Evolutionary conservation across 1,139 yeast genomes (phyloP), one percentile per base, ranked within the genome.

Genomic region (Geotrichum aggregatum): DNA sequence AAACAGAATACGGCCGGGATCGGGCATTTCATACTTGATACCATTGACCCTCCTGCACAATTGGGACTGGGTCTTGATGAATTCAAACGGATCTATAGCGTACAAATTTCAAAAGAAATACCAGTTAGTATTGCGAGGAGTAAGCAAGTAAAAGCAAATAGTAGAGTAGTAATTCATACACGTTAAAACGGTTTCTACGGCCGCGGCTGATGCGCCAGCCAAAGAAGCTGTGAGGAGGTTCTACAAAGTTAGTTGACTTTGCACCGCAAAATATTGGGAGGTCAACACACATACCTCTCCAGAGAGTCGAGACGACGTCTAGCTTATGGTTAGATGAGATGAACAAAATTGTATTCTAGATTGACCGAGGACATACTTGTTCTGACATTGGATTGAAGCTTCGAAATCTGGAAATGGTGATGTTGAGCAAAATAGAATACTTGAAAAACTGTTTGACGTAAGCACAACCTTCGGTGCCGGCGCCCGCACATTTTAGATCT

Each of bases 161-260:
- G 18, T 22, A n/a, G n/a, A n/a, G n/a, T n/a, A n/a, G n/a, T 21
- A 57, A n/a, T n/a, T n/a, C 67, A 49, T 54, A 65, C 68, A 88
- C 0, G 95, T 84, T 16, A 83, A 61, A 0, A 83, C 75, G 1
- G 94, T 82, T 49, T 88, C 83, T 1, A 79, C 79, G 1, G 84
- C 77, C 0, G 91, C 87, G 0, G 96, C 89, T 1, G 83, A 74
- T 44, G 83, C 77, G 19, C 95, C 95, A 1, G 94, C 84, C 2
- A 84, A 74, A 53, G 86, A 74, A 0, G 92, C 87, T 6, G 87
- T 82, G 51, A 67, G 58, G 34, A 67, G 62, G 6, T 67, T 64
- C 64, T 66, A 39, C 10, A 4, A 3, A 31, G 24, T 26, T 13
- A 21, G 34, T n/a, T n/a, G n/a, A n/a, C n/a, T n/a, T n/a, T n/a